Conservation (phyloP, 495 filamentous ascomycete species). For the Pyrenopolyporus hunteri region DNA sequence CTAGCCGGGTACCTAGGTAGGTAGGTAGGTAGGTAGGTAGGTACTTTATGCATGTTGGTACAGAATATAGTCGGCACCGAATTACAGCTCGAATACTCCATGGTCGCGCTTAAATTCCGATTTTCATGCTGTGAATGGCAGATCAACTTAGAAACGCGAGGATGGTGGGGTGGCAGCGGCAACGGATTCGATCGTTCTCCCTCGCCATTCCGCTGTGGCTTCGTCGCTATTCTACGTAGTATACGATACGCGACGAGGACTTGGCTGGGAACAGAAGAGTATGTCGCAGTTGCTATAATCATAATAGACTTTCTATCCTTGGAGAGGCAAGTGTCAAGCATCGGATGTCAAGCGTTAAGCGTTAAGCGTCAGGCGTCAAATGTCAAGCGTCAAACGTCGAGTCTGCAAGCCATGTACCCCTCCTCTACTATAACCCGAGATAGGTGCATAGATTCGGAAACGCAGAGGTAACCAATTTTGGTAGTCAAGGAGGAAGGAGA, state of each 20-base stretch:
- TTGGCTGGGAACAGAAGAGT: conserved; percentile 6
- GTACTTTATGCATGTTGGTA: conserved; percentile 26
- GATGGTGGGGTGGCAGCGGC: conserved; percentile 24
- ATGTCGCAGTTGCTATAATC: conserved; percentile 3
- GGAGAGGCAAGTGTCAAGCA: neutral
- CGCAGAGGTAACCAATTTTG: neutral
- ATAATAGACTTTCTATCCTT: conserved; percentile 6
- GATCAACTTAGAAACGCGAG: conserved; percentile 33
- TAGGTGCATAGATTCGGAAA: neutral
- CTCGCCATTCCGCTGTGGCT: conserved; percentile 9
- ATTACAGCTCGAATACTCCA: conserved; percentile 8
- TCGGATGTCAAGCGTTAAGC: conserved; percentile 2
- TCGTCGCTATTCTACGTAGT: conserved; percentile 22
- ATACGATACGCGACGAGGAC: neutral
- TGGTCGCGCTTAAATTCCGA: conserved; percentile 26
- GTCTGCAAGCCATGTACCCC: conserved; percentile 7
- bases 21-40: too few species aligned
- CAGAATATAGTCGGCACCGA: conserved; percentile 26
- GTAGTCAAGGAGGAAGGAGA: conserved; percentile 4
- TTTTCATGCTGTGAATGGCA: conserved; percentile 17
- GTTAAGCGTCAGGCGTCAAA: conserved; percentile 5
- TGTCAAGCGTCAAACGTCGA: neutral
- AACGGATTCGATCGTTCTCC: conserved; percentile 12
- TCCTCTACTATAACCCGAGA: too few species aligned
- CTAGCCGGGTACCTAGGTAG: too few species aligned